These are phyloP conservation scores for Luzula sylvatica DNA, from an alignment of 176 grass and related monocot species.

Conservation along the genomic window DNA sequence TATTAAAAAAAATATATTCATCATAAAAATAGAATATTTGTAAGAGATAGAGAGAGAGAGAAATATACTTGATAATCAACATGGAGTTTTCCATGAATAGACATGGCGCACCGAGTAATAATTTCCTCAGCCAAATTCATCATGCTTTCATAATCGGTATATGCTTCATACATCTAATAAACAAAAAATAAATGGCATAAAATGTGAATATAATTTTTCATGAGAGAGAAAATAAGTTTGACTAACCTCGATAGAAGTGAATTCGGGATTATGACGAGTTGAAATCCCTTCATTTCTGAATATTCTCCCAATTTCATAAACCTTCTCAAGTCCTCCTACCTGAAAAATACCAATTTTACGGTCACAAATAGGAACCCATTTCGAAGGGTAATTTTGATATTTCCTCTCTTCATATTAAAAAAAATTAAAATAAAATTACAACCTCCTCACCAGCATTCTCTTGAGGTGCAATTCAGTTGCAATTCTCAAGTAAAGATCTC, in stretches of 20 bases:
- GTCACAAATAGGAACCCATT: slow-evolving; percentile 1
- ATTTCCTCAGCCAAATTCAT: slow-evolving; percentile 98
- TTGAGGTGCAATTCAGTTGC: slow-evolving; percentile 94
- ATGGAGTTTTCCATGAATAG: slow-evolving; percentile 61
- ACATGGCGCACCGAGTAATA: slow-evolving; percentile 67
- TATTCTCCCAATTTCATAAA: slow-evolving; percentile 97
- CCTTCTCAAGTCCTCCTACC: slow-evolving; percentile 97
- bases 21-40: slow-evolving; percentile 8
- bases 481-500: slow-evolving; percentile 98
- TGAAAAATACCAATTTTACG: slow-evolving; percentile 22
- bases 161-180: slow-evolving; percentile 97
- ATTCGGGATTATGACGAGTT: slow-evolving; percentile 98
- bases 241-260: slow-evolving; percentile 90
- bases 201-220: background rate
- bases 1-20: background rate
- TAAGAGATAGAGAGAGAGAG: slow-evolving; percentile 5
- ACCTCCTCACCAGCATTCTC: slow-evolving; percentile 86
- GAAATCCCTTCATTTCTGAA: slow-evolving; percentile 98
- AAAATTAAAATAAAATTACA: slow-evolving; percentile 17
- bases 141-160: slow-evolving; percentile 99
- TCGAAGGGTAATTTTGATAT: background rate
- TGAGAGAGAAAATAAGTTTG: slow-evolving; percentile 11
- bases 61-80: slow-evolving; percentile 78
- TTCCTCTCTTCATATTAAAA: background rate
- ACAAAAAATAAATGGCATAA: too few relatives aligned